A percentile compares a stretch with the other conserved stretches of the same genome.
Evolutionary conservation across 2,329 filamentous ascomycete genomes (phyloP).

Genomic region (Penicillium sp.): DNA sequence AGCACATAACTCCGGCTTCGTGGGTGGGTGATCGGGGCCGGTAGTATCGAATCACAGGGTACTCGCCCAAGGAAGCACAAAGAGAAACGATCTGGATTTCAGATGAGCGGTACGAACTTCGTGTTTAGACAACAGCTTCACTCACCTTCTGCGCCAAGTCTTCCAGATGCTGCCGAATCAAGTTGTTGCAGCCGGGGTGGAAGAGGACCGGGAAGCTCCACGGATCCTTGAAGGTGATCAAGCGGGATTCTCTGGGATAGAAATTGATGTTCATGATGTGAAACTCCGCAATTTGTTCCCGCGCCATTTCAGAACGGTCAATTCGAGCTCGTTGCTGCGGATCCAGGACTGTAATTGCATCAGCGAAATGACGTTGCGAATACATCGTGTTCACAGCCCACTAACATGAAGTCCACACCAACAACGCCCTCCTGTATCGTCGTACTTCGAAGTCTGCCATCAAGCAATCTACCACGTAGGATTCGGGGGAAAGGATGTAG

Average conservation of each 20-base stretch:
- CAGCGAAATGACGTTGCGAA: conserved; percentile 18
- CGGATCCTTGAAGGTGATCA: conserved; percentile 89
- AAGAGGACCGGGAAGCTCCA: conserved; percentile 94
- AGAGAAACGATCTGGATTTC: conserved; percentile 71
- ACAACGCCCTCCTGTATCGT: conserved; percentile 74
- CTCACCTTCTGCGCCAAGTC: conserved; percentile 81
- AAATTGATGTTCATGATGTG: conserved; percentile 85
- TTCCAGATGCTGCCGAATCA: conserved; percentile 82
- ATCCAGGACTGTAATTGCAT: conserved; percentile 60
- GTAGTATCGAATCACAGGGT: conserved; percentile 91
- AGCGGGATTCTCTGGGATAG: conserved; percentile 84
- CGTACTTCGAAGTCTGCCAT: conserved; percentile 87
- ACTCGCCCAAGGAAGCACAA: conserved; percentile 90
- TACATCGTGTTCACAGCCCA: conserved; percentile 17
- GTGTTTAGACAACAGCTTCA: not conserved
- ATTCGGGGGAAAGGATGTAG: conserved; percentile 82
- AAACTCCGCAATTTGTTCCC: conserved; percentile 76
- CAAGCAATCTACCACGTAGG: conserved; percentile 89
- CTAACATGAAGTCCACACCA: conserved; percentile 80
- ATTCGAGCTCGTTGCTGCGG: conserved; percentile 71
- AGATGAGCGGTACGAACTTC: conserved; percentile 23
- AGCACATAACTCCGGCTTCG: conserved; percentile 83
- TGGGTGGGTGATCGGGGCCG: conserved; percentile 72
- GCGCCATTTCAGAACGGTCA: conserved; percentile 67
- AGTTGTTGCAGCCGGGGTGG: conserved; percentile 82